A percentile compares a stretch with the other conserved stretches of the same genome.
These are phyloP conservation scores for Cichorium intybus DNA, from an alignment of 140 eudicot species.

Conservation along the genomic window DNA sequence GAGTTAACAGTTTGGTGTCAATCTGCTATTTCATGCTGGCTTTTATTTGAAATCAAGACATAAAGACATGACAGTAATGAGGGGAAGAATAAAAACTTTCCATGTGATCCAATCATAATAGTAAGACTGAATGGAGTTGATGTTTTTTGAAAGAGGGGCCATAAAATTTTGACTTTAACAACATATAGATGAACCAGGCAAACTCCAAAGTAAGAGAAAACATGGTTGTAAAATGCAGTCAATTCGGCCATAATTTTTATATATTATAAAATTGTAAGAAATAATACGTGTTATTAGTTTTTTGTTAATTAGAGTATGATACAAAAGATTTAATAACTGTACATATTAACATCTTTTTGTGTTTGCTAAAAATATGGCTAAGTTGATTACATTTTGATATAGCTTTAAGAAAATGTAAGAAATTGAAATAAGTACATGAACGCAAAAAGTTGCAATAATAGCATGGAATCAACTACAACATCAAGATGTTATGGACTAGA, in stretches of 20 bases:
- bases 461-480: slow-evolving; percentile 1
- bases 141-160: neutral
- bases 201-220: neutral
- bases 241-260: neutral
- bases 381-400: neutral
- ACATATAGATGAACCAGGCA: neutral
- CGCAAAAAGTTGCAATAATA: slow-evolving; percentile 1
- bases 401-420: neutral
- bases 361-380: neutral
- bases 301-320: neutral
- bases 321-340: too few species aligned
- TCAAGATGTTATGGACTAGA: slow-evolving; percentile 7
- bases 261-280: neutral
- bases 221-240: neutral
- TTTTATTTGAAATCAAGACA: neutral
- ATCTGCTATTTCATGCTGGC: neutral
- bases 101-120: neutral
- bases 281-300: neutral
- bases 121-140: neutral
- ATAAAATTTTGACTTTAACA: neutral
- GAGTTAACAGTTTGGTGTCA: neutral
- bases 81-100: neutral
- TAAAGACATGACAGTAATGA: neutral
- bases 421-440: neutral
- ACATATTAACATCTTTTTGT: too few species aligned